A percentile compares a stretch with the other conserved stretches of the same genome.
Evolutionary conservation across 768 basidiomycete species (phyloP).

Genomic region (Coprinopsis strossmayeri): DNA sequence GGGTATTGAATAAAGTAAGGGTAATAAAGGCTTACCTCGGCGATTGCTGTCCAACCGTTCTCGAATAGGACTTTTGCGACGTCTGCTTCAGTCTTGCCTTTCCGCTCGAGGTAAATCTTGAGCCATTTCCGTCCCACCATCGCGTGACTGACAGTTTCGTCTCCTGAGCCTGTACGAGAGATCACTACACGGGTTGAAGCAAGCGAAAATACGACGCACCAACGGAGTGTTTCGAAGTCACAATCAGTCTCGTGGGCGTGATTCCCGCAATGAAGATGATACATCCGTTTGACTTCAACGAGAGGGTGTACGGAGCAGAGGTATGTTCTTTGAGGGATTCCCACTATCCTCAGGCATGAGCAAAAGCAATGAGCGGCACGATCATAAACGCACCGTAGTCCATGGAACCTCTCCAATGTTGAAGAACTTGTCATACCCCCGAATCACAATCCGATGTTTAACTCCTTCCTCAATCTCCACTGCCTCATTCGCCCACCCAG

Average conservation of each 20-base stretch:
- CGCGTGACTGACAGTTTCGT: constrained; percentile 55
- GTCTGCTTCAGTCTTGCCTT: constrained; percentile 63
- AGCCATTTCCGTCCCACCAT: constrained; percentile 84
- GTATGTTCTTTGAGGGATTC: constrained; percentile 62
- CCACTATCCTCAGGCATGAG: too few relatives aligned
- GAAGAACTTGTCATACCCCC: constrained; percentile 99
- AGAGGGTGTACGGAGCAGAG: constrained; percentile 72
- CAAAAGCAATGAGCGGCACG: background rate
- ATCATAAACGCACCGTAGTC: constrained; percentile 63
- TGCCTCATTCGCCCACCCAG: constrained; percentile 8
- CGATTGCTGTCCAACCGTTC: constrained; percentile 81
- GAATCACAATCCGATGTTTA: constrained; percentile 61
- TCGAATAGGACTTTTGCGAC: constrained; percentile 74
- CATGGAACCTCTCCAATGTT: constrained; percentile 95
- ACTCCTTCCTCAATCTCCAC: constrained; percentile 16
- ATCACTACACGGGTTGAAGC: too few relatives aligned
- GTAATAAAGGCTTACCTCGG: too few relatives aligned
- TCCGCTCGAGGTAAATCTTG: constrained; percentile 50
- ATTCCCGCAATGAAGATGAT: constrained; percentile 93
- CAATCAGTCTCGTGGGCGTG: constrained; percentile 62
- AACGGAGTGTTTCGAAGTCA: constrained; percentile 91
- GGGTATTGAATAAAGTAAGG: too few relatives aligned
- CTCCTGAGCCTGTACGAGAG: too few relatives aligned
- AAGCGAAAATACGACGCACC: too few relatives aligned
- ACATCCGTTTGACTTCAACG: constrained; percentile 94